Evolutionary conservation across 345 rosid species (phyloP), one percentile per base, ranked within the genome.

Genomic region (Lumnitzera racemosa): DNA sequence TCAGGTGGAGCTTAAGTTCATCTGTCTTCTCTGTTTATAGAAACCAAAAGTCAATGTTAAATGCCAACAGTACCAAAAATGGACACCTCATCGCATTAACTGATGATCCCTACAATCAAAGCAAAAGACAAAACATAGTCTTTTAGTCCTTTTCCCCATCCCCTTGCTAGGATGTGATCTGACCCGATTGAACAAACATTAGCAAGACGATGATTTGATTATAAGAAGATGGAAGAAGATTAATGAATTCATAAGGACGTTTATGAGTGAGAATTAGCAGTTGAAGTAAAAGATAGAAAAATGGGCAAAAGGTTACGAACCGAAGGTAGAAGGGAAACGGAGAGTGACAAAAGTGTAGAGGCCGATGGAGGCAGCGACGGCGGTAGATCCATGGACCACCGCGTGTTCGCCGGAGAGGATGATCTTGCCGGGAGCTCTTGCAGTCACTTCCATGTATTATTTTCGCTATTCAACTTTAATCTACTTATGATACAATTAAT

Each of bases 361-460:
- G 80, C 81, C 76, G 84, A 95, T 82, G 75, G 96, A 83, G 17
- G 98, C 84, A 54, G 96, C 96, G 57, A 95, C 86, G 10, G 96
- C 96, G 7, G 96, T 78, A 61, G 85, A 83, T 71, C 99, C 96
- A 73, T 95, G 98, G 41, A 95, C 99, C 65, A 95, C 98, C 0
- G 94, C 96, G 47, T 95, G 99, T 66, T 95, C 99, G 1, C 99
- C 96, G 46, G 94, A 74, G 27, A 95, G 90, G 55, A 95, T 95
- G 78, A 95, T 81, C 73, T 90, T 95, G 41, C 98, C 98, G 0
- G 96, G 99, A 63, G 99, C 98, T 74, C 83, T 81, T 23, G 99
- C 81, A 64, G 72, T 88, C 74, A 90, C 90, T 73, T 90, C 94
- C 99, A 95, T 94, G 7, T 36, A 36, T 4, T 36, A 36, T 36